Evolutionary conservation across 345 rosid species (phyloP).

Genomic region (Pelargonium nanum): DNA sequence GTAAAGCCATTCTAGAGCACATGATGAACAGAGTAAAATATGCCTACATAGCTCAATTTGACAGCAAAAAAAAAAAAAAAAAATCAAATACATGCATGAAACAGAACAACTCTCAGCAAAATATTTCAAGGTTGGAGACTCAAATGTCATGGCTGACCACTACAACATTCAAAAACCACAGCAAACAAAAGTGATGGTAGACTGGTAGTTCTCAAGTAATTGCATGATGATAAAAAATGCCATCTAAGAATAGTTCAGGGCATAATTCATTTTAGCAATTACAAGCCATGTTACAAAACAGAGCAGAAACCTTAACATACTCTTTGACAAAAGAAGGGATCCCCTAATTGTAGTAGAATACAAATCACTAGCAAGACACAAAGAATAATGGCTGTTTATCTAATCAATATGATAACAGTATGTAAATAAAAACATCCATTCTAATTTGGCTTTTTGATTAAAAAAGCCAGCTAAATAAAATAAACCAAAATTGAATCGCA

Average conservation of each 20-base stretch:
- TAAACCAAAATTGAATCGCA: neutral
- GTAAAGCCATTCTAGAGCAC: no score
- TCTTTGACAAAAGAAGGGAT: neutral
- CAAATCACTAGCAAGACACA: neutral
- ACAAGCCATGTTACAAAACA: neutral
- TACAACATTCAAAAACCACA: neutral
- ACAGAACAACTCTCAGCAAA: no score
- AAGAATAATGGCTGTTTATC: no score
- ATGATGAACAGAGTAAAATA: neutral
- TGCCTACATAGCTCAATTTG: no score
- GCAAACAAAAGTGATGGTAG: no score
- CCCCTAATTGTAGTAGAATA: neutral
- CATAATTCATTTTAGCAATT: neutral
- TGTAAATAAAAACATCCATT: no score
- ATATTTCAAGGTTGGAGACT: neutral
- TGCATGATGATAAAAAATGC: neutral
- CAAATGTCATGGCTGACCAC: neutral
- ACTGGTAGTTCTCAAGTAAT: neutral
- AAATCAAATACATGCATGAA: neutral
- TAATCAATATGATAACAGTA: no score
- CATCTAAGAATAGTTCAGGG: neutral
- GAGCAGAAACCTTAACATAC: neutral
- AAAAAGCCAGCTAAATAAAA: neutral
- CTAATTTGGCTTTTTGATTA: no score
- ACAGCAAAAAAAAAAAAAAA: no score